Conservation (phyloP, 208 protist genomes). For the Phytomonas sp. region DNA sequence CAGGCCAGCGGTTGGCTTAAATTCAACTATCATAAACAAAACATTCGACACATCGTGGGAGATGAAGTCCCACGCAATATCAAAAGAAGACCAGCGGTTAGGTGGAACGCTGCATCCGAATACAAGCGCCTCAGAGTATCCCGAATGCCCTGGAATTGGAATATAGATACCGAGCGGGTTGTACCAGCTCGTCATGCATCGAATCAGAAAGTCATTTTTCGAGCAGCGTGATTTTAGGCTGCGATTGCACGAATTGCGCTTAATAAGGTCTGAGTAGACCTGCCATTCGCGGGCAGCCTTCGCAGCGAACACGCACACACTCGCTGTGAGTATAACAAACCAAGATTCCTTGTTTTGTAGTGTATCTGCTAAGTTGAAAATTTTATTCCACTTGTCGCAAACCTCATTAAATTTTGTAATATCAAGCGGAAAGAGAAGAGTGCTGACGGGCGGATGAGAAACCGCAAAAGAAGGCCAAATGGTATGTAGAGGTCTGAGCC, state of each 20-base stretch:
- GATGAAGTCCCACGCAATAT: not conserved
- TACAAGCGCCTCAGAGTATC: not conserved
- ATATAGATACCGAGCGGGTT: slow-evolving; percentile 59
- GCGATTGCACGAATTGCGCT: slow-evolving; percentile 18
- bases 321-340: slow-evolving; percentile 41
- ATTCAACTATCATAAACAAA: slow-evolving; percentile 5
- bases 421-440: slow-evolving; percentile 35
- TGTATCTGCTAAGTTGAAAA: slow-evolving; percentile 13
- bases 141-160: slow-evolving; percentile 3
- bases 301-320: slow-evolving; percentile 58
- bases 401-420: slow-evolving; percentile 19
- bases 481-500: slow-evolving; percentile 17
- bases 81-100: slow-evolving; percentile 4
- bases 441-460: slow-evolving; percentile 46
- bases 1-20: slow-evolving; percentile 16
- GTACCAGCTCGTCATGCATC: slow-evolving; percentile 43
- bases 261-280: slow-evolving; percentile 33
- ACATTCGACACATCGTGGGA: not conserved
- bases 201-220: slow-evolving; percentile 49
- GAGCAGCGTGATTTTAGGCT: slow-evolving; percentile 22
- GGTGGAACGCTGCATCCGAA: slow-evolving; percentile 11
- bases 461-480: slow-evolving; percentile 17
- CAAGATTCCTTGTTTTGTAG: slow-evolving; percentile 26
- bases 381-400: slow-evolving; percentile 12
- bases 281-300: slow-evolving; percentile 51